Conservation (phyloP, 2,329 filamentous ascomycete species). For the Arthrobotrys musiformis region DNA sequence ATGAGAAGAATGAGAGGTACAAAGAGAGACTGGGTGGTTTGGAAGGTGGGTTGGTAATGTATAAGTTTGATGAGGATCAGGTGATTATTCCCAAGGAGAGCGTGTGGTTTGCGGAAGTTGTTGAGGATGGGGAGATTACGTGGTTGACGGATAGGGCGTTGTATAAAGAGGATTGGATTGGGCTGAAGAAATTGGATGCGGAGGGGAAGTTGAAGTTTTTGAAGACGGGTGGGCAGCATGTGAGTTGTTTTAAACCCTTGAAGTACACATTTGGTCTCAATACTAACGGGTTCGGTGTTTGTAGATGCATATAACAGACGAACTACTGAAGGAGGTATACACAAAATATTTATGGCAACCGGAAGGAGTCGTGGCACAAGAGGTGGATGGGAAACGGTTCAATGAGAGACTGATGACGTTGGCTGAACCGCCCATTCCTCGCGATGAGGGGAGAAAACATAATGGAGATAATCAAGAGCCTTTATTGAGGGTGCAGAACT, state of each 20-base stretch:
- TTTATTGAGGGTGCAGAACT: slow-evolving; percentile 22
- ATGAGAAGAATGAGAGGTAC: slow-evolving; percentile 77
- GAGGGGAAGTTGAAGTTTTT: slow-evolving; percentile 82
- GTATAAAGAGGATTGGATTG: slow-evolving; percentile 94
- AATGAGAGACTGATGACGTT: slow-evolving; percentile 3
- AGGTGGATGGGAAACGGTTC: slow-evolving; percentile 1
- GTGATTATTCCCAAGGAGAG: slow-evolving; percentile 91
- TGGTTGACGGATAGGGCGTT: slow-evolving; percentile 75
- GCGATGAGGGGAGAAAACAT: neutral
- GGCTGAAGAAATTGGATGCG: slow-evolving; percentile 79
- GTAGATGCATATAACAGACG: slow-evolving; percentile 52
- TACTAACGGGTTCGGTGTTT: neutral
- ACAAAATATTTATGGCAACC: slow-evolving; percentile 52
- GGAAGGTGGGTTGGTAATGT: slow-evolving; percentile 81
- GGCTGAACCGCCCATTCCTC: neutral
- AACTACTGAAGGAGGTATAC: slow-evolving; percentile 40
- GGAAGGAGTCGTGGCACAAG: slow-evolving; percentile 13
- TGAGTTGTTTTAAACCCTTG: slow-evolving; percentile 65
- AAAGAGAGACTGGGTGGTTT: slow-evolving; percentile 75
- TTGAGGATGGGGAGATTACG: slow-evolving; percentile 71
- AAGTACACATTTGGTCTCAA: neutral
- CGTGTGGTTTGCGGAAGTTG: slow-evolving; percentile 87
- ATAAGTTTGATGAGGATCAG: slow-evolving; percentile 85
- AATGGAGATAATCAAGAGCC: neutral
- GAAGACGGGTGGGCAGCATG: slow-evolving; percentile 80